Conservation (phyloP, 2,329 filamentous ascomycete genomes). For the Pyrenophora teres region DNA sequence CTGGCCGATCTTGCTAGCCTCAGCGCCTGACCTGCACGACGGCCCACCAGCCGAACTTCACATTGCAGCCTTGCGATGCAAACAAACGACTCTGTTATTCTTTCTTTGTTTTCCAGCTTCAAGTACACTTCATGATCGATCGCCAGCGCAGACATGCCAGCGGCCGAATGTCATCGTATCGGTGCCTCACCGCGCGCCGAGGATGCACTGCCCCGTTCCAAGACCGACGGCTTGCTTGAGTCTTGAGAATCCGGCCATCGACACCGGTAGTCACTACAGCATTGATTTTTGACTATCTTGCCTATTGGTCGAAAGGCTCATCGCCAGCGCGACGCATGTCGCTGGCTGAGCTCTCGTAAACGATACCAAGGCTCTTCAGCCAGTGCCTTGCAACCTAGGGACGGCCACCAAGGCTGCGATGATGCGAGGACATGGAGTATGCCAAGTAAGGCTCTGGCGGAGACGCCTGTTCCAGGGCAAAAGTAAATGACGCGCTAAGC, state of each 20-base stretch:
- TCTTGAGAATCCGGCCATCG: constrained; percentile 11
- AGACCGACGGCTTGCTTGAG: constrained; percentile 12
- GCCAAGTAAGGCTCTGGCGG: constrained; percentile 16
- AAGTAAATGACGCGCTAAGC: constrained; percentile 21
- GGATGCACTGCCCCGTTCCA: constrained; percentile 21
- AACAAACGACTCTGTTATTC: not conserved
- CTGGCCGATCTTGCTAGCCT: not conserved
- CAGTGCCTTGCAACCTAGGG: constrained; percentile 1
- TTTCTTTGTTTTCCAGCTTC: not conserved
- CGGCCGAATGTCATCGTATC: not conserved
- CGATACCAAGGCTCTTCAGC: constrained; percentile 2
- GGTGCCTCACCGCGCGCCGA: constrained; percentile 5
- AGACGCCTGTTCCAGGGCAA: constrained; percentile 11
- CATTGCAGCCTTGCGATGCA: not conserved
- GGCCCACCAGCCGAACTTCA: not conserved
- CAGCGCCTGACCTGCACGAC: not conserved
- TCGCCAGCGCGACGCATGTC: not conserved
- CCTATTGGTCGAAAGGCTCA: not conserved
- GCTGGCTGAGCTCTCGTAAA: constrained; percentile 2
- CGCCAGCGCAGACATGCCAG: not conserved
- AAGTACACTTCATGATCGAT: not conserved
- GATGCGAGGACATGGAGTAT: not conserved
- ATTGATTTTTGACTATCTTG: constrained; percentile 6
- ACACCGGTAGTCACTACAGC: constrained; percentile 7
- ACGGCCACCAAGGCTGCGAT: constrained; percentile 3